Evolutionary conservation across 768 basidiomycete species (phyloP).

Genomic region (Agrocybe pediades): DNA sequence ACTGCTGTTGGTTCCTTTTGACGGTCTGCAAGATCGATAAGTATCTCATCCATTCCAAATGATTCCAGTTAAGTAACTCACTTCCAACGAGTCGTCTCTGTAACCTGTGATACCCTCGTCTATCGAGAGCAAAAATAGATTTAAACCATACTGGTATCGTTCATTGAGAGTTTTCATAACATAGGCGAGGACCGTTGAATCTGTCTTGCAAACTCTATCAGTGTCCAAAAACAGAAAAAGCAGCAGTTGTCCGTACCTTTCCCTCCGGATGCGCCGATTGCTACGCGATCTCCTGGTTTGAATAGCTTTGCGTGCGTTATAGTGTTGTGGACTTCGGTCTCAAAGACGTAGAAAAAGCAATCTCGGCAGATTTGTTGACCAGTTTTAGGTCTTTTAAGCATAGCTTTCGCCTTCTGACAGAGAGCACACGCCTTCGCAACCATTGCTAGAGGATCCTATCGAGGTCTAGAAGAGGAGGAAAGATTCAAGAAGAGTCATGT

Average conservation of each 20-base stretch:
- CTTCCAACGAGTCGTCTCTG: conserved; percentile 95
- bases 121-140: conserved; percentile 91
- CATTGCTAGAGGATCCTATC: too few relatives aligned
- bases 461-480: too few relatives aligned
- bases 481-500: too few relatives aligned
- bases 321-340: conserved; percentile 97
- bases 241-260: conserved; percentile 64
- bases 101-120: conserved; percentile 99
- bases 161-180: conserved; percentile 96
- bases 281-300: conserved; percentile 87
- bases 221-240: conserved; percentile 5
- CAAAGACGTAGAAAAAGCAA: conserved; percentile 97
- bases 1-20: conserved; percentile 95
- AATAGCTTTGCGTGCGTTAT: conserved; percentile 85
- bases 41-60: neutral
- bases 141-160: conserved; percentile 89
- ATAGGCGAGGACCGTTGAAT: conserved; percentile 97
- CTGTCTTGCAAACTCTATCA: conserved; percentile 41
- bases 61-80: conserved; percentile 26
- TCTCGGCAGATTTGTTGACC: conserved; percentile 96
- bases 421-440: conserved; percentile 57
- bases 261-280: conserved; percentile 97
- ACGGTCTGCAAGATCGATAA: conserved; percentile 68
- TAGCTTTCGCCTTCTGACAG: conserved; percentile 75
- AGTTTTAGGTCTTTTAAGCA: conserved; percentile 94